Base-by-base conservation (phyloP, 75 land plant genomes). In the Isoetes taiwanensis region DNA sequence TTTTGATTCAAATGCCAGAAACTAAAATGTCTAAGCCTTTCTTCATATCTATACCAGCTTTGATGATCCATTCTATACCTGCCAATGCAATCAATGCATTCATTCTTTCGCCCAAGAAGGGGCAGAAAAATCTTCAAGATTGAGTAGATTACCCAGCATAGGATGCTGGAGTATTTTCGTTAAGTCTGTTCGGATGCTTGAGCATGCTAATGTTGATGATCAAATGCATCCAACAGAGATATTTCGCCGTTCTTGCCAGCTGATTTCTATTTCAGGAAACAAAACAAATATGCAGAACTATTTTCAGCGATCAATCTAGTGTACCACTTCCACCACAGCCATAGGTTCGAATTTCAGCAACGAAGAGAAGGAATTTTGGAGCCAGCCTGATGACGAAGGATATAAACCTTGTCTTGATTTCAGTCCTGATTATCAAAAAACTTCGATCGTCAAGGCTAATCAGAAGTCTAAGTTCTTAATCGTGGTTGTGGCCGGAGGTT, bases 401-500 rank as follows among this genome's bases (percentile, higher is more conserved):
- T 85, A 69, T 61, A 43, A 63, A 58, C 78, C 80, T 11, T 90
- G 91, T 41, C 26, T 86, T 33, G 69, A 73, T 14, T 78, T 80
- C 46, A 76, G 78, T 40, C 28, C 53, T 5, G 63, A 46, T 58
- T 90, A 82, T 32, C 30, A 58, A 52, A 50, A 21, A 32, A 54
- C 41, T 16, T 75, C 72, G 23, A 59, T n/a, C 25, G 32, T 24
- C 35, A 31, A 70, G 30, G 31, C 52, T 0, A 63, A 27, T 46
- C n/a, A 75, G 35, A 66, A 66, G 80, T 58, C 62, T 53, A 77
- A 78, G 71, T 90, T 78, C 61, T 50, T 90, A 66, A 70, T 90
- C 57, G 94, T 83, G 54, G 84, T 83, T 40, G 87, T 78, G 3
- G 70, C 81, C 1, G 97, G 88, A 0, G 88, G 94, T 24, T 55